Evolutionary conservation across 768 basidiomycete species (phyloP).

Genomic region (Pleurotus cornucopiae): DNA sequence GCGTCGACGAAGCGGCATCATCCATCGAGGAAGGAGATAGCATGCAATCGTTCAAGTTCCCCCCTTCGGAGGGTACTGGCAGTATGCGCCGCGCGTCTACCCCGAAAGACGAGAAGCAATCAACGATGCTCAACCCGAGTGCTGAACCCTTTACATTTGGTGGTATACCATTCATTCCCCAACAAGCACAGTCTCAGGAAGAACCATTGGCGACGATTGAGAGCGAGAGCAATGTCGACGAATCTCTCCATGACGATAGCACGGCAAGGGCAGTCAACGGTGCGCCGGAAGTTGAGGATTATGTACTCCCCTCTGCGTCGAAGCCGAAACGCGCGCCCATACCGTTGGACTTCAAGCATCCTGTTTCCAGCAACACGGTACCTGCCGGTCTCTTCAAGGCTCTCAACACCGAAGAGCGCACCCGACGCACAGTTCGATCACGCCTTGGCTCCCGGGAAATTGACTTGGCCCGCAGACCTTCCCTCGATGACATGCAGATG

Average conservation of each 20-base stretch:
- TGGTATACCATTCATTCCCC: conserved; percentile 33
- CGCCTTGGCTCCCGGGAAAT: conserved; percentile 71
- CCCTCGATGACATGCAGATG: conserved; percentile 73
- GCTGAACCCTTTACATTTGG: conserved; percentile 66
- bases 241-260: conserved; percentile 26
- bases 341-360: conserved; percentile 66
- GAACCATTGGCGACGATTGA: conserved; percentile 12
- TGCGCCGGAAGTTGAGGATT: conserved; percentile 18
- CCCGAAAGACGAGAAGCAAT: conserved; percentile 22
- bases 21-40: conserved; percentile 48
- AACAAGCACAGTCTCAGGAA: conserved; percentile 15
- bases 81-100: conserved; percentile 45
- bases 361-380: conserved; percentile 61
- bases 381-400: conserved; percentile 87
- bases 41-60: conserved; percentile 78
- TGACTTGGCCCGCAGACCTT: conserved; percentile 63
- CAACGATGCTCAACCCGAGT: conserved; percentile 33
- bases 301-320: conserved; percentile 20
- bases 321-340: conserved; percentile 67
- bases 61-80: conserved; percentile 46
- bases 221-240: conserved; percentile 17
- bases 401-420: conserved; percentile 64
- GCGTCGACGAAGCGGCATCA: conserved; percentile 44
- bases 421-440: conserved; percentile 69
- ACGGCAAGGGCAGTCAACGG: conserved; percentile 30